A percentile compares a stretch with the other conserved stretches of the same genome.
Conservation (phyloP, 192 early-diverging fungal species). For the Radiomyces spectabilis region DNA sequence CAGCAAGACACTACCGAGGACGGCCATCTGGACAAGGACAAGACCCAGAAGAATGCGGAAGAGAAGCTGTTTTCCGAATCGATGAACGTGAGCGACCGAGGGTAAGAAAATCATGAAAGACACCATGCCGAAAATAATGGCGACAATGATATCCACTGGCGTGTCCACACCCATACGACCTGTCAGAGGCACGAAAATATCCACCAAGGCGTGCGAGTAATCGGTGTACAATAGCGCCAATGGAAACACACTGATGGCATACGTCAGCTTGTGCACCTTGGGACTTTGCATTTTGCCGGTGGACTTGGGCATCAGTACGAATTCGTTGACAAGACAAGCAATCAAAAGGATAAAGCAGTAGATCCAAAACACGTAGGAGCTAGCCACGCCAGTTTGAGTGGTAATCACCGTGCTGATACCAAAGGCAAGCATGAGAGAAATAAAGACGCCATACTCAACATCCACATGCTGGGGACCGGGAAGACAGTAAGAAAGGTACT, state of each 20-base stretch:
- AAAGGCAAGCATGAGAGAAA: slow-evolving; percentile 13
- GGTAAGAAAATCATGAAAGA: slow-evolving; percentile 33
- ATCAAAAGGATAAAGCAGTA: slow-evolving; percentile 21
- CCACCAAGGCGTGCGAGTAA: slow-evolving; percentile 34
- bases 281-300: not conserved
- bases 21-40: slow-evolving; percentile 15
- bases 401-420: slow-evolving; percentile 7
- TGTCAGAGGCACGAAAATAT: slow-evolving; percentile 63
- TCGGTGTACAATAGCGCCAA: slow-evolving; percentile 29
- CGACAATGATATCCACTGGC: slow-evolving; percentile 57
- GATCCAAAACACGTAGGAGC: slow-evolving; percentile 38
- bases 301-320: slow-evolving; percentile 1
- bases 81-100: slow-evolving; percentile 45
- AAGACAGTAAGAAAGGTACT: slow-evolving; percentile 19
- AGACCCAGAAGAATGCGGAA: slow-evolving; percentile 16
- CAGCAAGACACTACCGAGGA: slow-evolving; percentile 28
- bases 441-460: slow-evolving; percentile 25
- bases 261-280: slow-evolving; percentile 20
- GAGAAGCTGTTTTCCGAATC: slow-evolving; percentile 32
- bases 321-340: slow-evolving; percentile 26
- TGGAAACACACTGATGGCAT: slow-evolving; percentile 20
- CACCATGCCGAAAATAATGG: slow-evolving; percentile 44
- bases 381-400: slow-evolving; percentile 27
- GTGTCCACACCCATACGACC: slow-evolving; percentile 59
- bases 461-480: slow-evolving; percentile 28